Conservation (phyloP, 768 basidiomycete genomes). For the Lepiota brunneoincarnata region DNA sequence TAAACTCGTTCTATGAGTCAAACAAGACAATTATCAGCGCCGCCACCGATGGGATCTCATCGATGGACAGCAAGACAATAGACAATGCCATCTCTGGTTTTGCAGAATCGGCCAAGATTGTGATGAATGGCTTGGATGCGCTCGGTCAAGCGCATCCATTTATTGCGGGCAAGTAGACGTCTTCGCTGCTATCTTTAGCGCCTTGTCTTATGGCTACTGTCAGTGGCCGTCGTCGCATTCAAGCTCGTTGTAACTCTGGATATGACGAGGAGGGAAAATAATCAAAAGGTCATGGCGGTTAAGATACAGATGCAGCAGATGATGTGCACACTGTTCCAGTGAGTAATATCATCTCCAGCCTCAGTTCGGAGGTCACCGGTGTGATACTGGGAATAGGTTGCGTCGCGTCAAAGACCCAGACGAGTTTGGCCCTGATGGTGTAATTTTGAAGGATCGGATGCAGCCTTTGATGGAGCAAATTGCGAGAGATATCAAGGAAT, state of each 20-base stretch:
- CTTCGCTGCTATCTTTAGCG: background rate
- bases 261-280: conserved; percentile 46
- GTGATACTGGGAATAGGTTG: conserved; percentile 20
- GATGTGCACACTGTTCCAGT: conserved; percentile 46
- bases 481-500: conserved; percentile 38
- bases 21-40: conserved; percentile 8
- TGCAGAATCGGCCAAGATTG: conserved; percentile 23
- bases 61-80: conserved; percentile 16
- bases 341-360: conserved; percentile 15
- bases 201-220: background rate
- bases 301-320: conserved; percentile 50
- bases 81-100: conserved; percentile 26
- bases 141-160: conserved; percentile 36
- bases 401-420: conserved; percentile 23
- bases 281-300: conserved; percentile 43
- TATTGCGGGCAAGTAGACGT: conserved; percentile 26
- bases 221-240: conserved; percentile 50
- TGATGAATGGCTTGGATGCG: conserved; percentile 30
- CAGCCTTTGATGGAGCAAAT: conserved; percentile 25
- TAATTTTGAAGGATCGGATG: conserved; percentile 27
- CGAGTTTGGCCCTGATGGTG: conserved; percentile 28
- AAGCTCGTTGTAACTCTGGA: conserved; percentile 47
- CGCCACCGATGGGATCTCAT: conserved; percentile 13
- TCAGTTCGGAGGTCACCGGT: background rate
- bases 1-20: conserved; percentile 23